Percentiles rank a stretch among this genome's conserved stretches.
These are phyloP conservation scores for Endotrypanum monterogeii DNA, from an alignment of 208 protist genomes.

Conservation along the genomic window DNA sequence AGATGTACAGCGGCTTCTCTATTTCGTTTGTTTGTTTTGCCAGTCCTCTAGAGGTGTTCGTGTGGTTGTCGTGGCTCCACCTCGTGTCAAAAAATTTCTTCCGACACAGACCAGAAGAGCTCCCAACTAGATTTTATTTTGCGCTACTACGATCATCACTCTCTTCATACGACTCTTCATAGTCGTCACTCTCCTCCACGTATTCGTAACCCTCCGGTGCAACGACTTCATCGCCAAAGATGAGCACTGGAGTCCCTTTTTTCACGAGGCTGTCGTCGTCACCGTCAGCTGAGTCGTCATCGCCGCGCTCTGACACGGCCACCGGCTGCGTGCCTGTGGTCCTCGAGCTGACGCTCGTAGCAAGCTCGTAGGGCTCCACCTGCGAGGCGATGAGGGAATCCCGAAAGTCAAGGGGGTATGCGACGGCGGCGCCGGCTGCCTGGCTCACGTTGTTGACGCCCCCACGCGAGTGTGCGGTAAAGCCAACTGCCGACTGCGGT, in stretches of 20 bases:
- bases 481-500: not conserved
- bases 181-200: constrained; percentile 25
- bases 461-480: not conserved
- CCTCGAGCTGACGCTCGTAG: constrained; percentile 12
- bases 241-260: constrained; percentile 37
- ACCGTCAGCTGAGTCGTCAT: constrained; percentile 22
- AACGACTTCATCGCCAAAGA: constrained; percentile 42
- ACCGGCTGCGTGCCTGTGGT: constrained; percentile 51
- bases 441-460: not conserved
- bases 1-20: too few relatives aligned
- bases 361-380: not conserved
- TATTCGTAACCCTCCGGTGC: constrained; percentile 18
- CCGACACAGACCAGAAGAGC: not conserved
- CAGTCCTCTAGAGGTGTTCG: constrained; percentile 5
- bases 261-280: constrained; percentile 41
- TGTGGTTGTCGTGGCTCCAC: not conserved
- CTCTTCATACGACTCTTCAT: constrained; percentile 21
- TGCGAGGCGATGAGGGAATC: not conserved
- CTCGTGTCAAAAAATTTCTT: not conserved
- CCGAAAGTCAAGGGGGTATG: not conserved
- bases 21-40: constrained; percentile 1
- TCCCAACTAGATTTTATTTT: not conserved
- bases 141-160: not conserved
- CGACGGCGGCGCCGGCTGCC: not conserved
- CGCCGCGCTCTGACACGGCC: constrained; percentile 39